Percentiles rank a stretch among this genome's conserved stretches.
Evolutionary conservation across 305 asterid species (phyloP).

Genomic region (Striga hermonthica): DNA sequence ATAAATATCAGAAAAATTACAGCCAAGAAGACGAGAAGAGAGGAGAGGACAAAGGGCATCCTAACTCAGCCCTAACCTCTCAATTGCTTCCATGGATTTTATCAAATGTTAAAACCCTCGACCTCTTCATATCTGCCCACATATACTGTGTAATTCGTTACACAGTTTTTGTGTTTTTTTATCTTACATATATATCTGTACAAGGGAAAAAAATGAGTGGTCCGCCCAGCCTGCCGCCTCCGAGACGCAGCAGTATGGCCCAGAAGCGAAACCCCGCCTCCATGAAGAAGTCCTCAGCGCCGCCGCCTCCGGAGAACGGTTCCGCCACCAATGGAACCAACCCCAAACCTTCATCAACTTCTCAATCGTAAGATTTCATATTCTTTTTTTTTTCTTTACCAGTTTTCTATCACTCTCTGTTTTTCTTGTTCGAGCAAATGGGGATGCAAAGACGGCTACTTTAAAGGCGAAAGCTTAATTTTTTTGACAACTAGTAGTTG

Average conservation of each 20-base stretch:
- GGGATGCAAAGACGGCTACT: constrained; percentile 6
- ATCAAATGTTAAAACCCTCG: neutral
- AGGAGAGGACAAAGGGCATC: constrained; percentile 32
- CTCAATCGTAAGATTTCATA: constrained; percentile 45
- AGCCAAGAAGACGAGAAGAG: neutral
- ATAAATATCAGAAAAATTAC: neutral
- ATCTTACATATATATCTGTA: neutral
- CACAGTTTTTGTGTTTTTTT: constrained; percentile 1
- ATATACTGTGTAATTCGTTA: neutral
- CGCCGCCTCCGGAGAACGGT: constrained; percentile 60
- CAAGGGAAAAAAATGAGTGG: constrained; percentile 46
- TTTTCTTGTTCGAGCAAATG: neutral
- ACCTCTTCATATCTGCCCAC: neutral
- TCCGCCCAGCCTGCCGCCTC: constrained; percentile 46
- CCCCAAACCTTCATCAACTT: constrained; percentile 67
- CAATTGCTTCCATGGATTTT: neutral
- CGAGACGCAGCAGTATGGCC: constrained; percentile 55
- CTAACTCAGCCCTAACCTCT: constrained; percentile 31
- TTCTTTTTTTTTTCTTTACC: too few relatives aligned
- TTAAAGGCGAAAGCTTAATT: constrained; percentile 20
- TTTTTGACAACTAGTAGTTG: constrained; percentile 2
- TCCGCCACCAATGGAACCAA: constrained; percentile 44
- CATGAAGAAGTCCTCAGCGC: constrained; percentile 47
- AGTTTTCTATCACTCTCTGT: too few relatives aligned
- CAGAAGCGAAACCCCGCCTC: constrained; percentile 53